phyloP scores from a whole-genome alignment of 495 filamentous ascomycete species.

The Aspergillus indologenus region DNA sequence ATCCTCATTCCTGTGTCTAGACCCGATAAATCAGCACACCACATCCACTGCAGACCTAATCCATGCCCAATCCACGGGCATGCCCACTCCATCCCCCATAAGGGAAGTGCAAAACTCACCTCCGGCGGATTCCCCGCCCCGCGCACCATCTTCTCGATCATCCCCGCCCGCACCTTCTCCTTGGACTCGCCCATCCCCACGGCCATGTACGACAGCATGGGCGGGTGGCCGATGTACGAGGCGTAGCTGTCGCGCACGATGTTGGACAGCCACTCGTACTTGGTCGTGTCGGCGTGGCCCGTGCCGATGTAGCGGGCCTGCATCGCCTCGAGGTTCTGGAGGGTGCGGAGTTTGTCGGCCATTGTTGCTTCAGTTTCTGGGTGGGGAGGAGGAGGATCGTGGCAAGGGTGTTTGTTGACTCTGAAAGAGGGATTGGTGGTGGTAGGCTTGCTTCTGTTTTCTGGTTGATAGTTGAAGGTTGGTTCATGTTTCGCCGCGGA shows the following conservation, averaged over 20 bases:
- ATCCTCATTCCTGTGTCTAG: slow-evolving; percentile 18
- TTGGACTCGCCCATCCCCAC: slow-evolving; percentile 82
- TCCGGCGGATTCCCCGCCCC: slow-evolving; percentile 82
- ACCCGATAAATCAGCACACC: background rate
- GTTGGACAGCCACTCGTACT: slow-evolving; percentile 93
- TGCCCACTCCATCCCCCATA: background rate
- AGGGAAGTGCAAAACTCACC: slow-evolving; percentile 29
- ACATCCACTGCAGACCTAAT: too few species aligned
- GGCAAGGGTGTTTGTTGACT: background rate
- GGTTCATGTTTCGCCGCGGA: background rate
- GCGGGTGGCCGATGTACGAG: slow-evolving; percentile 84
- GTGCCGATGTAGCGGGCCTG: slow-evolving; percentile 94
- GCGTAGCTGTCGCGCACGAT: slow-evolving; percentile 81
- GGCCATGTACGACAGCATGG: slow-evolving; percentile 82
- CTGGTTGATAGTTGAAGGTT: background rate
- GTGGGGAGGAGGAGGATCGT: background rate
- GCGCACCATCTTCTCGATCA: slow-evolving; percentile 92
- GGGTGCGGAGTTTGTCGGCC: slow-evolving; percentile 97
- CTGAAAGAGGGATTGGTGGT: background rate
- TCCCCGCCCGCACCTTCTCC: slow-evolving; percentile 71
- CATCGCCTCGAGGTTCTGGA: slow-evolving; percentile 94
- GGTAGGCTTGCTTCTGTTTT: background rate
- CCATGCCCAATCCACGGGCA: background rate
- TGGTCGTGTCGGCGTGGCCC: slow-evolving; percentile 97
- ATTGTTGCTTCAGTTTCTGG: slow-evolving; percentile 26